Base-by-base conservation (phyloP, 495 filamentous ascomycete genomes). In the Penicillium alfredii region DNA sequence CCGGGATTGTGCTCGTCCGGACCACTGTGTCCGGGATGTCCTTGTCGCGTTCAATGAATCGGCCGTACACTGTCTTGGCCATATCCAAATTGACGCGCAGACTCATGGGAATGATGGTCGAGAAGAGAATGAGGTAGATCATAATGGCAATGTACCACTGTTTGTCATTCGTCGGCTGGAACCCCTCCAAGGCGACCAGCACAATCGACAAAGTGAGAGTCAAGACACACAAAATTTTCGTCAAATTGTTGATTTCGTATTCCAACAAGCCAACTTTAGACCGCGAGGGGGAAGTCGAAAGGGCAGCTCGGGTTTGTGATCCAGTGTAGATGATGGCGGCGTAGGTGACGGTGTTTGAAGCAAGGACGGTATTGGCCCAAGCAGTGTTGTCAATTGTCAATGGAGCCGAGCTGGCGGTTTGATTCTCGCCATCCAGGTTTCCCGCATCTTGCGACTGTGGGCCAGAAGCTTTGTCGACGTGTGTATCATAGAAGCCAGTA, bases 341-440 rank as follows among this genome's bases (percentile, higher is more conserved):
- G 13, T 90, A 72, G 0, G 88, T 89, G 4, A 79, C 83, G 1
- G 82, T 88, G 55, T 89, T 92, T 3, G 87, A 94, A 2, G 93
- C 93, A 35, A 99, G 81, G 19, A 99, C 84, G 3, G 93, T 99
- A 51, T 97, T 99, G 10, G 89, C 88, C 93, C 93, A 99, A 3
- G 93, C 90, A 8, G 93, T 99, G 53, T 97, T 96, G 63, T 99
- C 93, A 42, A 97, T 95, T 3, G 77, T 85, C 25, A 99, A 69
- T 1, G 90, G 79, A 2, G 82, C 73, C 7, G 81, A 81, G 38
- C 77, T 71, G 18, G 49, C 16, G 13, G 55, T 35, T 21, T 47
- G 38, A 13, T 37, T 51, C 9, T 55, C 51, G 14, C 51, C 49
- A 19, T 61, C 53, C 20, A 51, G 30, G 12, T 44, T 27, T 8